phyloP scores from a whole-genome alignment of 1,284 basidiomycete genomes.

The Dichomitus squalens region DNA sequence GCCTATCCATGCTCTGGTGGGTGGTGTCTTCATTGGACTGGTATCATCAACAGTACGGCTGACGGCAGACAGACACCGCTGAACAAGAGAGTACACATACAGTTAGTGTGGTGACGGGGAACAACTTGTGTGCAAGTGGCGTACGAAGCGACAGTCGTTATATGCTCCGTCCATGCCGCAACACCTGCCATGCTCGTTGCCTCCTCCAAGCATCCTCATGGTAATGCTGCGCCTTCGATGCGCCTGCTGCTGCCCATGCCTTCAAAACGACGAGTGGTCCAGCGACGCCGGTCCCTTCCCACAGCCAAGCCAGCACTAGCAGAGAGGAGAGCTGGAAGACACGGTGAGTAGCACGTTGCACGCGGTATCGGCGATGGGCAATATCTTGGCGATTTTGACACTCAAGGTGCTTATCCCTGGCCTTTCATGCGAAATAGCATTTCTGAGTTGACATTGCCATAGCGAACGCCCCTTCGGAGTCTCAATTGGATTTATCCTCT shows the following conservation, averaged over 20 bases:
- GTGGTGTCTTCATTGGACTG: neutral
- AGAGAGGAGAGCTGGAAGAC: neutral
- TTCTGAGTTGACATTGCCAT: constrained; percentile 27
- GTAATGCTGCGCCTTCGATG: neutral
- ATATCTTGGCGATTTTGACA: constrained; percentile 14
- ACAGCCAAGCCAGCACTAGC: neutral
- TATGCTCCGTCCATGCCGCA: neutral
- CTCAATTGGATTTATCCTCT: constrained; percentile 19
- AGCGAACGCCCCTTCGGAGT: constrained; percentile 25
- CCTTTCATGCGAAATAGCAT: constrained; percentile 3
- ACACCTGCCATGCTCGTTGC: neutral
- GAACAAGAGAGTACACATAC: neutral
- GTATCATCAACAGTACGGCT: neutral
- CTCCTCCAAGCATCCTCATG: neutral
- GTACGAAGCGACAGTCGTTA: neutral
- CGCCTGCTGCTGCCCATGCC: neutral
- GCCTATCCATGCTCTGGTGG: neutral
- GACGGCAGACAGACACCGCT: neutral
- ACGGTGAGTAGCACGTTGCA: neutral
- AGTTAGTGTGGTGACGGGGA: neutral
- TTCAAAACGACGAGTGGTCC: neutral
- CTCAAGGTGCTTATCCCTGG: constrained; percentile 12
- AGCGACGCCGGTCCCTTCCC: neutral
- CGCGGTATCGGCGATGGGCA: constrained; percentile 5
- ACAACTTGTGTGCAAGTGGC: neutral